Percentiles rank a stretch among this genome's conserved stretches.
These are phyloP conservation scores for Xylariales sp. DNA, from an alignment of 2,329 filamentous ascomycete genomes.

Conservation along the genomic window DNA sequence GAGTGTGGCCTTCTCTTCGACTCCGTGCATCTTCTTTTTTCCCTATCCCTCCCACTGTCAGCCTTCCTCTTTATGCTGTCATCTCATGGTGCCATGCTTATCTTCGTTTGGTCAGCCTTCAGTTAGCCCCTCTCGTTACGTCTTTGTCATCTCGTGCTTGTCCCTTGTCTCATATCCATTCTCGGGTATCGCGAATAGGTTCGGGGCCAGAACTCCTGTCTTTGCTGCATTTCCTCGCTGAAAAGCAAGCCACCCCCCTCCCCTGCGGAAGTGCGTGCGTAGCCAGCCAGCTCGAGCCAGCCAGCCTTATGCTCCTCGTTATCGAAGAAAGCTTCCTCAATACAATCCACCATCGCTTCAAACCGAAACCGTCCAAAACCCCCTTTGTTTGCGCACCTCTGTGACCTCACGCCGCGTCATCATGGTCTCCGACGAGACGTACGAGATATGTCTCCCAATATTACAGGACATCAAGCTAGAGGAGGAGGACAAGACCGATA, in stretches of 20 bases:
- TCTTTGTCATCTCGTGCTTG: background rate
- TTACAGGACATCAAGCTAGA: conserved; percentile 78
- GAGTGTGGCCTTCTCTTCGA: background rate
- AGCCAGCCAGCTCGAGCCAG: conserved; percentile 4
- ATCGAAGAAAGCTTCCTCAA: conserved; percentile 10
- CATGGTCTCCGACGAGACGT: conserved; percentile 92
- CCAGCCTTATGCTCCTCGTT: conserved; percentile 11
- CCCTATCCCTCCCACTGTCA: background rate
- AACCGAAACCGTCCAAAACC: conserved; percentile 7
- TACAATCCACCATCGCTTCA: conserved; percentile 10
- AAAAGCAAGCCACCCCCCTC: conserved; percentile 2
- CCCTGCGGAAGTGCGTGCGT: background rate
- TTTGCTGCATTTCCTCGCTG: no score
- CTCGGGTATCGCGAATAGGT: no score
- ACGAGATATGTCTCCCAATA: conserved; percentile 85
- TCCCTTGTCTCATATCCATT: conserved; percentile 4
- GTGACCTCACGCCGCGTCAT: conserved; percentile 25
- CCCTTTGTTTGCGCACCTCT: conserved; percentile 10
- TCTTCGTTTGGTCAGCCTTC: conserved; percentile 8
- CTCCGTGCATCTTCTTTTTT: background rate
- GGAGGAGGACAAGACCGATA: conserved; percentile 94
- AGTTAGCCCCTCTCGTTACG: conserved; percentile 5
- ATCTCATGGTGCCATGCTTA: conserved; percentile 3
- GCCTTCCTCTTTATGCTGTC: background rate
- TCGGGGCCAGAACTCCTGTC: no score